These are phyloP conservation scores for Thermochaetoides thermophila DNA, from an alignment of 495 filamentous ascomycete genomes.

Conservation along the genomic window DNA sequence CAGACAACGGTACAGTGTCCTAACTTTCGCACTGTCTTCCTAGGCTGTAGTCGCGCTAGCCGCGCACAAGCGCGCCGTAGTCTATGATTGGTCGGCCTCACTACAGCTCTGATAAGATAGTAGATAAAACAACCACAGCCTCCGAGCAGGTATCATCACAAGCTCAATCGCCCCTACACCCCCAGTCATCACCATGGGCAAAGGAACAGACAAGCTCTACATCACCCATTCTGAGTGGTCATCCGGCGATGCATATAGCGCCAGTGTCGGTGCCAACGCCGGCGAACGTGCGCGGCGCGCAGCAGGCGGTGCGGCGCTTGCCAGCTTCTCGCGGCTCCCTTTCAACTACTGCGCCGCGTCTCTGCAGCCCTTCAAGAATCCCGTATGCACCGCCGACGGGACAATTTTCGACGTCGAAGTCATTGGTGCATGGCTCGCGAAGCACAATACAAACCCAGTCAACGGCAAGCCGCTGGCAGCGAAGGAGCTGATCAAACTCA, in stretches of 20 bases:
- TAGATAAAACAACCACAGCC: too few species aligned
- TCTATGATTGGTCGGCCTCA: too few species aligned
- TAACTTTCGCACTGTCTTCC: too few species aligned
- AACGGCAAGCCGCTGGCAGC: conserved; percentile 62
- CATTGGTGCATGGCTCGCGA: conserved; percentile 82
- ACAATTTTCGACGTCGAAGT: conserved; percentile 79
- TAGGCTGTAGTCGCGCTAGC: too few species aligned
- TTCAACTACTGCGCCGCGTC: conserved; percentile 98
- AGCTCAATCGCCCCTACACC: too few species aligned
- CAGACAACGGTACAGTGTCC: too few species aligned
- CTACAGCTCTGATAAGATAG: too few species aligned
- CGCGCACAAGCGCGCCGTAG: too few species aligned
- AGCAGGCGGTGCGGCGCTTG: conserved; percentile 41
- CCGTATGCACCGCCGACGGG: conserved; percentile 65
- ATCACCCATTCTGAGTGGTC: conserved; percentile 96
- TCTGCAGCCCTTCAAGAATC: conserved; percentile 79
- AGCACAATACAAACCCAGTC: conserved; percentile 81
- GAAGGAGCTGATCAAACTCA: conserved; percentile 78
- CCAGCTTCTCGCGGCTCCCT: conserved; percentile 73
- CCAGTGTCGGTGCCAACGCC: conserved; percentile 57
- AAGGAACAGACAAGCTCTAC: conserved; percentile 62
- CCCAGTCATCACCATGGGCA: conserved; percentile 23
- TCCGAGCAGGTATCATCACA: too few species aligned
- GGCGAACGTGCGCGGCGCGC: conserved; percentile 32
- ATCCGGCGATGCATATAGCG: conserved; percentile 71